A percentile compares a stretch with the other conserved stretches of the same genome.
Evolutionary conservation across 768 basidiomycete species (phyloP).

Genomic region (Boletus fagicola): DNA sequence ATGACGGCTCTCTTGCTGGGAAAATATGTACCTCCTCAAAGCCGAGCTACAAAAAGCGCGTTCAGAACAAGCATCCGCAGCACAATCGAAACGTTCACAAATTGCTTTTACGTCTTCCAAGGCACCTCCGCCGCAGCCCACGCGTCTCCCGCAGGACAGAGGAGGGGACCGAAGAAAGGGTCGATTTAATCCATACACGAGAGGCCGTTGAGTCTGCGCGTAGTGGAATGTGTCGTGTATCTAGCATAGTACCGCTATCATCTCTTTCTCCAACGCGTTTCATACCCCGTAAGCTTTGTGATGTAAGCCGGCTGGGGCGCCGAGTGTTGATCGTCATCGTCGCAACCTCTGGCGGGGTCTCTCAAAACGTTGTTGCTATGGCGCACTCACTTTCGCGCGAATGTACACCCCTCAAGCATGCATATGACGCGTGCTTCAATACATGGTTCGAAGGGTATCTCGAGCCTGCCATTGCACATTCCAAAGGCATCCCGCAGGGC

Average conservation of each 20-base stretch:
- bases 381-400: constrained; percentile 75
- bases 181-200: constrained; percentile 31
- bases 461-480: constrained; percentile 62
- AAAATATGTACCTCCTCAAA: constrained; percentile 32
- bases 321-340: neutral
- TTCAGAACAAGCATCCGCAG: constrained; percentile 55
- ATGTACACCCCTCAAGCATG: constrained; percentile 87
- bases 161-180: constrained; percentile 19
- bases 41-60: constrained; percentile 62
- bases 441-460: constrained; percentile 98
- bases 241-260: constrained; percentile 12
- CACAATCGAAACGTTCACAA: constrained; percentile 56
- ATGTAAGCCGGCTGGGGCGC: constrained; percentile 17
- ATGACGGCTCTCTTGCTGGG: neutral
- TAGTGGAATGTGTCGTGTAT: constrained; percentile 5
- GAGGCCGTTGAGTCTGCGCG: constrained; percentile 18
- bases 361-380: constrained; percentile 41
- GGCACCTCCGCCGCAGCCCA: constrained; percentile 8
- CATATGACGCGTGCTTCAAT: constrained; percentile 95
- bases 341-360: neutral
- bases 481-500: constrained; percentile 39
- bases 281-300: constrained; percentile 8
- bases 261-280: neutral
- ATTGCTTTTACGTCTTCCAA: constrained; percentile 57
- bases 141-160: constrained; percentile 18